Evolutionary conservation across 148 eudicot genomes (phyloP), one percentile per base, ranked within the genome.

Genomic region (Nyssa sinensis): DNA sequence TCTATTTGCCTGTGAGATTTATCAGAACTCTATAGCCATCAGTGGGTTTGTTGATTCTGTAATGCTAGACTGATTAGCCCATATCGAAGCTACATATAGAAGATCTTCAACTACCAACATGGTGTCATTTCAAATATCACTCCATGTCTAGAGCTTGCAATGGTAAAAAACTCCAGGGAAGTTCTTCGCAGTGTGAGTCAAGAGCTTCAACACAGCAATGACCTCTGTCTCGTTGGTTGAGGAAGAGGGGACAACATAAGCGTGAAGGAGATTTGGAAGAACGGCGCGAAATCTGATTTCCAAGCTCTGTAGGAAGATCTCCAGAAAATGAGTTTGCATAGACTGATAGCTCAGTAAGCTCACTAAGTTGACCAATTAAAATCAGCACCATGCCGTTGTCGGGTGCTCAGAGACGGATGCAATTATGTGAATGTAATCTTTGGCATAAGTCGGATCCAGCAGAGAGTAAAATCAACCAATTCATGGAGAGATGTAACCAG

Each of bases 171-270:
- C 97, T 3, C 97, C 97, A 0, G 97, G 96, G 65, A 90, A 85
- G 79, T 84, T 91, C 84, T 85, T 95, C 29, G 91, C 96, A 1
- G 86, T 86, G 71, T 86, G 88, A 41, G 85, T 84, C 41, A 92
- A 70, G 21, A 95, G 86, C 83, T 88, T 95, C 49, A 95, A 57
- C 28, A 90, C 85, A 21, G 96, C 98, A 35, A 84, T 78, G 55
- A 88, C 98, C 77, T 95, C 98, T 70, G 90, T 88, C 79, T 90
- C 97, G 27, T 92, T 92, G 7, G 83, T 96, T 92, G 87, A 69
- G 29, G 92, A 78, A 69, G 92, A 83, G 1, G 97, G 91, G 72
- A 84, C 69, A 76, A 95, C 88, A 57, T 86, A 89, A 39, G 94
- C 67, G 60, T 84, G 81, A 68, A 95, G 91, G 61, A 95, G 97